Evolutionary conservation across 495 filamentous ascomycete species (phyloP).

Genomic region (Entonaema liquescens): DNA sequence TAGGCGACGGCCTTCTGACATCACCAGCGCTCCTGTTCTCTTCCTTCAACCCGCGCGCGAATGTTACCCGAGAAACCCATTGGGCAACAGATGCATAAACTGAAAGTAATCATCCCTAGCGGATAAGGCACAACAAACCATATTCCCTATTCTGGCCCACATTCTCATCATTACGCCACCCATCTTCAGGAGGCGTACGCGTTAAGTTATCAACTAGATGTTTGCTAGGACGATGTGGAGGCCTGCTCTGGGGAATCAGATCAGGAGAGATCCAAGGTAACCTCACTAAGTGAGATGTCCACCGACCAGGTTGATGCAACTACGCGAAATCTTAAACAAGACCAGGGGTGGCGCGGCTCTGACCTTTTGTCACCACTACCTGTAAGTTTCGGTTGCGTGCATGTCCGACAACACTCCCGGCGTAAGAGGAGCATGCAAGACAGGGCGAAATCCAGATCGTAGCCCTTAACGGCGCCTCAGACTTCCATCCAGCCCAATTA

Average conservation of each 20-base stretch:
- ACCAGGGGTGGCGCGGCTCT: conserved; percentile 18
- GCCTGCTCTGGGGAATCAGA: neutral
- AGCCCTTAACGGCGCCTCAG: conserved; percentile 29
- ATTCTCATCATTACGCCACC: conserved; percentile 34
- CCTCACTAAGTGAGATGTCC: conserved; percentile 10
- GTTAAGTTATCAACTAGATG: conserved; percentile 26
- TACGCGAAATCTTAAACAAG: conserved; percentile 41
- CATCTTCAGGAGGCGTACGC: conserved; percentile 23
- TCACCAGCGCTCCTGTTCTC: conserved; percentile 26
- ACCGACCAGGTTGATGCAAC: conserved; percentile 33
- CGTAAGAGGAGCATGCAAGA: conserved; percentile 12
- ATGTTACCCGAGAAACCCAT: conserved; percentile 13
- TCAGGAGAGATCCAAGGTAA: conserved; percentile 21
- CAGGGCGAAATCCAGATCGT: conserved; percentile 18
- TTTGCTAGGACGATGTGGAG: conserved; percentile 17
- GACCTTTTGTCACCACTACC: conserved; percentile 11
- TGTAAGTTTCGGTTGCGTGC: conserved; percentile 32
- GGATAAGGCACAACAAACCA: conserved; percentile 13
- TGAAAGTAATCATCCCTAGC: conserved; percentile 10
- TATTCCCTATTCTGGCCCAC: conserved; percentile 23
- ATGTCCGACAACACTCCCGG: conserved; percentile 19
- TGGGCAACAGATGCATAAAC: conserved; percentile 20
- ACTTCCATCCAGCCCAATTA: neutral
- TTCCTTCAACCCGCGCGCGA: conserved; percentile 15
- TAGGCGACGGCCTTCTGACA: conserved; percentile 34